phyloP scores from a whole-genome alignment of 2,329 filamentous ascomycete species.

The Xylaria polymorpha region DNA sequence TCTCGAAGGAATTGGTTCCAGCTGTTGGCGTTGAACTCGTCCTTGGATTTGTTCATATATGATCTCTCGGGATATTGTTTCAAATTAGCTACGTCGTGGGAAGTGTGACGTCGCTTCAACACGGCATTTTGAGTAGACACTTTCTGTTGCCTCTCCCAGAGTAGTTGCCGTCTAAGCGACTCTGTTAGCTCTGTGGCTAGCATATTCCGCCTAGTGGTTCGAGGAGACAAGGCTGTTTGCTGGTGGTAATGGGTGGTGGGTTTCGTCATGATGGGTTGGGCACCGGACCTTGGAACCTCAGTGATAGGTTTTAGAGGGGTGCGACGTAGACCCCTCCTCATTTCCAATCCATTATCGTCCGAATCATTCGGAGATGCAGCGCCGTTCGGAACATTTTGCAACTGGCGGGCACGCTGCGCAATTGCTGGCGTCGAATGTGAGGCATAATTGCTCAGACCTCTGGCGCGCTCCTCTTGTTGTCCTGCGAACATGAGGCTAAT shows the following conservation, averaged over 20 bases:
- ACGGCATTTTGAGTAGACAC: slow-evolving; percentile 88
- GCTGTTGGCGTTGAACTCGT: slow-evolving; percentile 72
- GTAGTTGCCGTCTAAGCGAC: slow-evolving; percentile 87
- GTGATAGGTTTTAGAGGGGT: slow-evolving; percentile 65
- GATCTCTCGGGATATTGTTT: slow-evolving; percentile 80
- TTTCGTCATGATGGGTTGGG: slow-evolving; percentile 82
- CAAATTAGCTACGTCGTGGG: slow-evolving; percentile 89
- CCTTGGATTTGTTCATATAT: slow-evolving; percentile 69
- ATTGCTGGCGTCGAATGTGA: slow-evolving; percentile 76
- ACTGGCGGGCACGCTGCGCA: slow-evolving; percentile 70
- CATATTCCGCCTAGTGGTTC: slow-evolving; percentile 95
- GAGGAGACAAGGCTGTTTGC: slow-evolving; percentile 84
- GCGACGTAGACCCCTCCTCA: slow-evolving; percentile 68
- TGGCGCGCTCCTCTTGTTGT: slow-evolving; percentile 79
- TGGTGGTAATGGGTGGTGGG: slow-evolving; percentile 70
- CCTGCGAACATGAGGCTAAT: slow-evolving; percentile 87
- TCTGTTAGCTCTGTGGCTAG: slow-evolving; percentile 93
- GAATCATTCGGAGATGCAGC: slow-evolving; percentile 67
- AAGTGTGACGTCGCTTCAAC: slow-evolving; percentile 88
- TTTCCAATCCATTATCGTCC: slow-evolving; percentile 71
- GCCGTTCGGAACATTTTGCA: slow-evolving; percentile 57
- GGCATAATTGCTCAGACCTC: slow-evolving; percentile 75
- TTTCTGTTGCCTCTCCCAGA: slow-evolving; percentile 97
- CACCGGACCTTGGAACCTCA: slow-evolving; percentile 73
- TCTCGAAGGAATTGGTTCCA: slow-evolving; percentile 91